Evolutionary conservation across 352 stramenopile species (phyloP).

Genomic region (Globisporangium recalcitrans): DNA sequence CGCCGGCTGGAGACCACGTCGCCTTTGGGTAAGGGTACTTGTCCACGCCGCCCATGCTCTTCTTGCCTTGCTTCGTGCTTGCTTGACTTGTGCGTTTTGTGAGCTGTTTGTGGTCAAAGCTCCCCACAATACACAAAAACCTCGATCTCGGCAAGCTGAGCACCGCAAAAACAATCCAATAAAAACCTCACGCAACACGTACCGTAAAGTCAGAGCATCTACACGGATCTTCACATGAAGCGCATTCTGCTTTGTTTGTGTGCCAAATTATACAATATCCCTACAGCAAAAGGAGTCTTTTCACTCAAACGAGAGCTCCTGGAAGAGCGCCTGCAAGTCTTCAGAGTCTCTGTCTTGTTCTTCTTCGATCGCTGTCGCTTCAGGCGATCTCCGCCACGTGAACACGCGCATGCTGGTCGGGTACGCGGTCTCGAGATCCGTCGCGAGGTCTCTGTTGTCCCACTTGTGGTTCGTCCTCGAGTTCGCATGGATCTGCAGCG

Average conservation of each 20-base stretch:
- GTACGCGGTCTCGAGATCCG: slow-evolving; percentile 8
- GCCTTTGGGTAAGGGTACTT: slow-evolving; percentile 86
- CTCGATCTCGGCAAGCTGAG: too few species aligned
- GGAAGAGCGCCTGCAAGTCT: background rate
- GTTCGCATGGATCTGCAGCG: slow-evolving; percentile 43
- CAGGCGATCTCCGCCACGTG: slow-evolving; percentile 12
- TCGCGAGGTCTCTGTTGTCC: slow-evolving; percentile 10
- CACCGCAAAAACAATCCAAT: too few species aligned
- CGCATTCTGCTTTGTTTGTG: background rate
- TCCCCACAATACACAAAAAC: too few species aligned
- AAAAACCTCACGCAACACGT: too few species aligned
- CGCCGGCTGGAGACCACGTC: slow-evolving; percentile 81
- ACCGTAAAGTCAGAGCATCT: too few species aligned
- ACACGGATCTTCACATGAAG: too few species aligned
- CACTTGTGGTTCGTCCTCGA: slow-evolving; percentile 40
- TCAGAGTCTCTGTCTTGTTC: background rate
- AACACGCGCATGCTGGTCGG: slow-evolving; percentile 15
- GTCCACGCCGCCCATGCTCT: slow-evolving; percentile 67
- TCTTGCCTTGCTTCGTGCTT: slow-evolving; percentile 8
- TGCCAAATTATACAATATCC: background rate
- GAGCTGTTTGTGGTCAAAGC: too few species aligned
- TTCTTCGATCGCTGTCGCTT: background rate
- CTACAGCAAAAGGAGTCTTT: background rate
- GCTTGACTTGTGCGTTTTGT: background rate
- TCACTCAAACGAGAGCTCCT: slow-evolving; percentile 17